These are phyloP conservation scores for Crinitomyces ghanaensis DNA, from an alignment of 805 yeast genomes.

Conservation along the genomic window DNA sequence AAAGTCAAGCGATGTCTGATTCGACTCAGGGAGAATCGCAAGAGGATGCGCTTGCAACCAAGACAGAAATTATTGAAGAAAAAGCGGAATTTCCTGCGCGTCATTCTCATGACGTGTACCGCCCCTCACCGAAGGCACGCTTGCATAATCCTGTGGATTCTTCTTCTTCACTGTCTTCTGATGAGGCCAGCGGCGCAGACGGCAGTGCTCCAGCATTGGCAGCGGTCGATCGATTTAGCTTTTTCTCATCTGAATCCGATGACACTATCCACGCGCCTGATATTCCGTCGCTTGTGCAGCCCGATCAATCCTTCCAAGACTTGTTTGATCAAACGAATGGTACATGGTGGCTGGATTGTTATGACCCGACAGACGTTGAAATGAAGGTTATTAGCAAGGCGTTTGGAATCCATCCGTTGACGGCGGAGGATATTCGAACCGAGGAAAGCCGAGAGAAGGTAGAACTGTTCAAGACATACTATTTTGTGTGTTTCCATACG, in stretches of 20 bases:
- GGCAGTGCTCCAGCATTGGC: conserved; percentile 3
- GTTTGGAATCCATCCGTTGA: conserved; percentile 94
- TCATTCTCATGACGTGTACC: no score
- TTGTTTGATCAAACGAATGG: conserved; percentile 62
- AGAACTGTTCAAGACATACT: conserved; percentile 78
- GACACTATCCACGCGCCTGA: conserved; percentile 88
- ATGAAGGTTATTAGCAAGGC: conserved; percentile 88
- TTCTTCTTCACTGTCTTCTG: not conserved
- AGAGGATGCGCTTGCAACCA: not conserved
- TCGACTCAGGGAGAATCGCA: conserved; percentile 4
- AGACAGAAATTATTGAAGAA: not conserved
- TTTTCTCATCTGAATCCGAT: conserved; percentile 69
- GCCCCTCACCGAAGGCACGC: no score
- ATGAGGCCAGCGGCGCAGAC: conserved; percentile 1
- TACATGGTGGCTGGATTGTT: conserved; percentile 94
- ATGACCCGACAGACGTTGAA: conserved; percentile 89
- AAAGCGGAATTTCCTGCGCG: not conserved
- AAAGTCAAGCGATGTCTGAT: conserved; percentile 8
- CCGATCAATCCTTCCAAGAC: conserved; percentile 51
- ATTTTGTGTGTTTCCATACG: conserved; percentile 94
- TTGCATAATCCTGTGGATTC: not conserved
- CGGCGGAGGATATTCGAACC: conserved; percentile 93
- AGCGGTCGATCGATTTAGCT: conserved; percentile 71
- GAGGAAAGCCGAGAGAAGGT: conserved; percentile 97
- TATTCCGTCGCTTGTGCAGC: conserved; percentile 55